These are phyloP conservation scores for Pterula multifida DNA, from an alignment of 1,284 basidiomycete genomes.

Conservation along the genomic window DNA sequence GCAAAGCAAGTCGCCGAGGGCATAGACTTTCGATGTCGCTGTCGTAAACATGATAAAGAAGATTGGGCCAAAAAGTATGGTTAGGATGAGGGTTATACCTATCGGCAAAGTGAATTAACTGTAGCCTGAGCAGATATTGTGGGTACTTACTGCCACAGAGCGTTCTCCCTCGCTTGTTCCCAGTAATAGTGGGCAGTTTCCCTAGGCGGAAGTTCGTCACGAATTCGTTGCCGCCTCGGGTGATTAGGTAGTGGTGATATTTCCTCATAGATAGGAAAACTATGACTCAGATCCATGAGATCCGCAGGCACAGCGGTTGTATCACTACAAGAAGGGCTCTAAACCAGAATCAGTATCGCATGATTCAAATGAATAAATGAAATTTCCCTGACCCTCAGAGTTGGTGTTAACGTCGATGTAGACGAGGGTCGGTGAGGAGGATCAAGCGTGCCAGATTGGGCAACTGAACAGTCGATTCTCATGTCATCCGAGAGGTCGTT, in stretches of 20 bases:
- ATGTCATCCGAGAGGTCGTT: background rate
- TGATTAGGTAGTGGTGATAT: slow-evolving; percentile 23
- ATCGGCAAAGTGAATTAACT: slow-evolving; percentile 20
- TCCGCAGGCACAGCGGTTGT: slow-evolving; percentile 21
- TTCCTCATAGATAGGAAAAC: slow-evolving; percentile 27
- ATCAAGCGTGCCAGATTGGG: background rate
- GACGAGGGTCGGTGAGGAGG: background rate
- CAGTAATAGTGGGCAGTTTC: slow-evolving; percentile 29
- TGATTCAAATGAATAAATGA: background rate
- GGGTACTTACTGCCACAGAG: slow-evolving; percentile 33
- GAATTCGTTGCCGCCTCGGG: slow-evolving; percentile 25
- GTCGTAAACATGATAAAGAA: slow-evolving; percentile 36
- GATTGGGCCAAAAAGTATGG: slow-evolving; percentile 36
- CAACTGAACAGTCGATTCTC: background rate
- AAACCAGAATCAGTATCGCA: background rate
- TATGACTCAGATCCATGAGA: slow-evolving; percentile 24
- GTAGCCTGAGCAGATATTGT: slow-evolving; percentile 22
- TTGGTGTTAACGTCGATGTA: background rate
- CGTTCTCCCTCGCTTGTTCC: slow-evolving; percentile 34
- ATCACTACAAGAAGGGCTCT: slow-evolving; percentile 8
- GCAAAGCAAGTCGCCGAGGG: slow-evolving; percentile 31
- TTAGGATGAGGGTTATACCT: slow-evolving; percentile 46
- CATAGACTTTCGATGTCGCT: slow-evolving; percentile 31
- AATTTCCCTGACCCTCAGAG: background rate
- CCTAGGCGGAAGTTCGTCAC: slow-evolving; percentile 23